phyloP scores from a whole-genome alignment of 2,329 filamentous ascomycete genomes.

The Sporothrix luriei region DNA sequence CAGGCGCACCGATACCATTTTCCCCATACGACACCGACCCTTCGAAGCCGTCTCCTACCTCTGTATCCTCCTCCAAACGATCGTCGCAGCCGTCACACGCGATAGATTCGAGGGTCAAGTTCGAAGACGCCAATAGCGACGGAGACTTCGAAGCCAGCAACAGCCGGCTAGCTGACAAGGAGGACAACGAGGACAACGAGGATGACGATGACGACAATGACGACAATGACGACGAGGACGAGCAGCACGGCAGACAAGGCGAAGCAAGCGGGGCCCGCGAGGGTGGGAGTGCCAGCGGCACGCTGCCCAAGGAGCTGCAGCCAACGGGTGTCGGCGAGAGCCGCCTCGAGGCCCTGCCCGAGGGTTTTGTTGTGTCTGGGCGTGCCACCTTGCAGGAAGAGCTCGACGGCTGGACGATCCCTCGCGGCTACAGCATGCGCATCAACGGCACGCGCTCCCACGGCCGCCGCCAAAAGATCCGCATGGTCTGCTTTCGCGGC shows the following conservation, averaged over 20 bases:
- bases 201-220: conserved; percentile 4
- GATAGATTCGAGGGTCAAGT: not conserved
- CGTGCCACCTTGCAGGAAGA: conserved; percentile 45
- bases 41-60: not conserved
- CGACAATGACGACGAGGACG: conserved; percentile 18
- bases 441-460: conserved; percentile 46
- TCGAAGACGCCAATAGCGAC: conserved; percentile 18
- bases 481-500: conserved; percentile 46
- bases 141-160: not conserved
- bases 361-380: conserved; percentile 43
- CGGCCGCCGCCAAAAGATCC: conserved; percentile 44
- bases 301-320: conserved; percentile 11
- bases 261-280: not conserved
- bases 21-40: not conserved
- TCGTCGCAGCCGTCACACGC: not conserved
- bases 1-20: not conserved
- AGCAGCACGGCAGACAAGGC: not conserved
- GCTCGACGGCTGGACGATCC: conserved; percentile 45
- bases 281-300: not conserved
- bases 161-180: not conserved
- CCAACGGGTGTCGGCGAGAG: conserved; percentile 30
- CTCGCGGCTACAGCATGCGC: conserved; percentile 46
- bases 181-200: not conserved
- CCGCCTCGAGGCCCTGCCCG: conserved; percentile 43
- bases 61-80: conserved; percentile 10